These are phyloP conservation scores for Urtica urens DNA, from an alignment of 306 rosid species.

Conservation along the genomic window DNA sequence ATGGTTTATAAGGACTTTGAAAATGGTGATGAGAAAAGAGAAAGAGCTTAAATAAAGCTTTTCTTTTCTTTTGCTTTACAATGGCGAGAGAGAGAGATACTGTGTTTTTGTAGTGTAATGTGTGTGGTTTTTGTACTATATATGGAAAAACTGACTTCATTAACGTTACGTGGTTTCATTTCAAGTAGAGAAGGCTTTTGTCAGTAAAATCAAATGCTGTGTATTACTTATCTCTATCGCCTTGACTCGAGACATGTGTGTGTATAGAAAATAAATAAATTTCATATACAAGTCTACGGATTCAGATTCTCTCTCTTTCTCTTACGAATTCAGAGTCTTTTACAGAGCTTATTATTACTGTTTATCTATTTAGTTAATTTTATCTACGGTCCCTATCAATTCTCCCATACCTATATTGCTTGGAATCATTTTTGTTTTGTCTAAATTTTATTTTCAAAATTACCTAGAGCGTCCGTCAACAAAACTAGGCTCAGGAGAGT, in stretches of 20 bases:
- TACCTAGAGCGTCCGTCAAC: too few species aligned
- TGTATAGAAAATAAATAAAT: too few species aligned
- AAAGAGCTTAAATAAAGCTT: slow-evolving; percentile 13
- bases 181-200: slow-evolving; percentile 4
- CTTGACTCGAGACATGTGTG: not conserved
- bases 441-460: not conserved
- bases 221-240: too few species aligned
- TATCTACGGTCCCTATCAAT: not conserved
- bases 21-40: slow-evolving; percentile 26
- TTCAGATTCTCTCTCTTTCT: not conserved
- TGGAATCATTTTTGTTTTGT: not conserved
- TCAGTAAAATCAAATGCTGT: not conserved
- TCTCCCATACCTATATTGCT: not conserved
- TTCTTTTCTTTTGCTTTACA: slow-evolving; percentile 14
- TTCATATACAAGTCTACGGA: too few species aligned
- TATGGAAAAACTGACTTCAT: slow-evolving; percentile 1
- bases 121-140: not conserved
- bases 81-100: slow-evolving; percentile 8
- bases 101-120: slow-evolving; percentile 19
- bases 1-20: slow-evolving; percentile 34
- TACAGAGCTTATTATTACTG: not conserved
- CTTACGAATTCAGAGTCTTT: not conserved
- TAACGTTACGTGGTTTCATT: slow-evolving; percentile 11
- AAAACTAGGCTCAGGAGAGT: too few species aligned
- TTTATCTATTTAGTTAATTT: slow-evolving; percentile 1